Percentiles rank a stretch among this genome's conserved stretches.
phyloP scores from a whole-genome alignment of 225 moss, liverwort and hornwort genomes.

The Climacium dendroides region DNA sequence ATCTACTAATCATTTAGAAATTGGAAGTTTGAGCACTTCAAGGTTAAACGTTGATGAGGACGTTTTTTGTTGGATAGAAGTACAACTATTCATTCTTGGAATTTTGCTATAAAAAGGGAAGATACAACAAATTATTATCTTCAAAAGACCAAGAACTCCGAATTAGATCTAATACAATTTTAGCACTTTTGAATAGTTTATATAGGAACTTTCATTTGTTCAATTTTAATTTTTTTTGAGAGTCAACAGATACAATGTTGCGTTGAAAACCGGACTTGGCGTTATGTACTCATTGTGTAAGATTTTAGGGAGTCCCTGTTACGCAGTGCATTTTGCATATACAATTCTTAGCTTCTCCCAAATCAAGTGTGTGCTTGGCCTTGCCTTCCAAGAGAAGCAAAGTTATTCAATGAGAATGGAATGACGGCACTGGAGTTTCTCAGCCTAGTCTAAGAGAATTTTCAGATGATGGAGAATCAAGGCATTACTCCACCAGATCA shows the following conservation, averaged over 20 bases:
- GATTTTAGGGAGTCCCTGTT: neutral
- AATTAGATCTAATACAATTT: neutral
- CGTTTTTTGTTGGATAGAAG: too few relatives aligned
- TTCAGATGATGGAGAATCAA: neutral
- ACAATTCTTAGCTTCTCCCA: too few relatives aligned
- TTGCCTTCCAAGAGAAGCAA: neutral
- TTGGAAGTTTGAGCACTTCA: too few relatives aligned
- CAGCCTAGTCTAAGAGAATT: neutral
- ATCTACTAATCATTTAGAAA: too few relatives aligned
- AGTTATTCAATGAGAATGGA: neutral
- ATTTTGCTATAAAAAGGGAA: too few relatives aligned
- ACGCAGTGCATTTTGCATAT: neutral
- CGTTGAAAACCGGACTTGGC: too few relatives aligned
- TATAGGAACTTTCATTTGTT: neutral
- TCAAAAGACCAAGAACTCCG: fast-evolving
- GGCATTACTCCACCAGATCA: neutral
- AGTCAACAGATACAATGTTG: neutral
- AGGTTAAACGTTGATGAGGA: too few relatives aligned
- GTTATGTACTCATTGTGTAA: neutral
- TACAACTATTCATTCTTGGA: too few relatives aligned
- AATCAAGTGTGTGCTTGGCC: neutral
- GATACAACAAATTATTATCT: too few relatives aligned
- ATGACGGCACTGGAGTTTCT: neutral
- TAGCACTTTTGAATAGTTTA: neutral
- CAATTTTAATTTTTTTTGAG: neutral